Percentiles rank a stretch among this genome's conserved stretches.
phyloP scores from a whole-genome alignment of 164 flowering plant genomes.

The Platanus orientalis region DNA sequence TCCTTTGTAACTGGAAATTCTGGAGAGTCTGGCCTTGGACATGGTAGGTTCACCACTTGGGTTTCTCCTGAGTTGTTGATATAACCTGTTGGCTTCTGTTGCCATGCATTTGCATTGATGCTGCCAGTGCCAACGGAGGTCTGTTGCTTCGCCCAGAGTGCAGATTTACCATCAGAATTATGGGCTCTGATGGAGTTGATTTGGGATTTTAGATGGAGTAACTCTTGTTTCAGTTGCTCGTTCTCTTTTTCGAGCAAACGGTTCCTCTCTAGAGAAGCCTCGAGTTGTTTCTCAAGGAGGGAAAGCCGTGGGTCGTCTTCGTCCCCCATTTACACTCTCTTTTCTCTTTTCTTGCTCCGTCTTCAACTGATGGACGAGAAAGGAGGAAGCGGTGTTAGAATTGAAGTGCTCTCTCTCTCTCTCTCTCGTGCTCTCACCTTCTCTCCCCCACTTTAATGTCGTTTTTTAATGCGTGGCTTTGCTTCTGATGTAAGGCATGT shows the following conservation, averaged over 20 bases:
- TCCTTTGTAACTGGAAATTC: slow-evolving; percentile 20
- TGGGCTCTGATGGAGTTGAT: slow-evolving; percentile 44
- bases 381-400: slow-evolving; percentile 8
- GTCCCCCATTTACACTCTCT: slow-evolving; percentile 29
- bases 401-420: not conserved
- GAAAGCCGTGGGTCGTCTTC: slow-evolving; percentile 28
- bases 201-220: slow-evolving; percentile 37
- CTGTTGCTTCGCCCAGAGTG: slow-evolving; percentile 51
- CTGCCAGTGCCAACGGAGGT: slow-evolving; percentile 28
- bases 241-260: slow-evolving; percentile 53
- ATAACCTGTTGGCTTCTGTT: slow-evolving; percentile 20
- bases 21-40: slow-evolving; percentile 14
- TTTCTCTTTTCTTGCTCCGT: not conserved
- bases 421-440: not conserved
- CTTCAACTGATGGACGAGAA: not conserved
- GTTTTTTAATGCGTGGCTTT: not conserved
- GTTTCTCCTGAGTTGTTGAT: slow-evolving; percentile 20
- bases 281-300: slow-evolving; percentile 39
- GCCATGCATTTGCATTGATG: slow-evolving; percentile 17
- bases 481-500: slow-evolving; percentile 9
- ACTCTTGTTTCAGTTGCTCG: slow-evolving; percentile 56
- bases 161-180: slow-evolving; percentile 42
- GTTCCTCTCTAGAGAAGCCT: slow-evolving; percentile 33
- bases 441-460: not conserved
- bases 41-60: slow-evolving; percentile 8